Evolutionary conservation across 2,329 filamentous ascomycete genomes (phyloP).

Genomic region (Nothophaeocryptopus gaeumannii): DNA sequence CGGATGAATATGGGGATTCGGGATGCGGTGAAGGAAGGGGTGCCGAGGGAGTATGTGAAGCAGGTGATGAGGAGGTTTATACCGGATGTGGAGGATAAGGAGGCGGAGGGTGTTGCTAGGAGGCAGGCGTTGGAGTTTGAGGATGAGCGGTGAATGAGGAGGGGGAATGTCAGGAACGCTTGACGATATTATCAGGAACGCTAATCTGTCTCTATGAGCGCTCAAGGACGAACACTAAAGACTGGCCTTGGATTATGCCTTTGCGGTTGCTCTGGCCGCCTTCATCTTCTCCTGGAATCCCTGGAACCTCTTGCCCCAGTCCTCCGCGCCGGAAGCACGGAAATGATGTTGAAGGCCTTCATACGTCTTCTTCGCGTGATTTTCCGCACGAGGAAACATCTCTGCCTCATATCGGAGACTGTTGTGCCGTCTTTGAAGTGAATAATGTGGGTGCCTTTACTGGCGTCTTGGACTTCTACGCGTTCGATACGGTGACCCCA

Average conservation of each 20-base stretch:
- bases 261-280: too few species aligned
- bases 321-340: too few species aligned
- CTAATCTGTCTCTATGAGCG: too few species aligned
- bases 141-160: conserved; percentile 21
- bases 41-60: conserved; percentile 57
- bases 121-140: conserved; percentile 38
- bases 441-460: conserved; percentile 16
- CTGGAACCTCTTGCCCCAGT: too few species aligned
- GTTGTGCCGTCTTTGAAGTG: conserved; percentile 36
- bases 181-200: too few species aligned
- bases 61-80: conserved; percentile 54
- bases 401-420: conserved; percentile 24
- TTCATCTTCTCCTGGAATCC: too few species aligned
- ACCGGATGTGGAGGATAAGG: conserved; percentile 32
- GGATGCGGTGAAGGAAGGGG: conserved; percentile 55
- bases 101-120: conserved; percentile 33
- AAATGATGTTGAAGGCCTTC: too few species aligned
- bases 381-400: too few species aligned
- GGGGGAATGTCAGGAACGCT: too few species aligned
- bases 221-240: too few species aligned
- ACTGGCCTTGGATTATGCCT: too few species aligned
- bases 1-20: conserved; percentile 63
- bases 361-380: too few species aligned
- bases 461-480: conserved; percentile 1
- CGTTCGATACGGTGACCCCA: conserved; percentile 35